These are phyloP conservation scores for Kodamaea alishanica DNA, from an alignment of 1,139 yeast genomes.

Conservation along the genomic window DNA sequence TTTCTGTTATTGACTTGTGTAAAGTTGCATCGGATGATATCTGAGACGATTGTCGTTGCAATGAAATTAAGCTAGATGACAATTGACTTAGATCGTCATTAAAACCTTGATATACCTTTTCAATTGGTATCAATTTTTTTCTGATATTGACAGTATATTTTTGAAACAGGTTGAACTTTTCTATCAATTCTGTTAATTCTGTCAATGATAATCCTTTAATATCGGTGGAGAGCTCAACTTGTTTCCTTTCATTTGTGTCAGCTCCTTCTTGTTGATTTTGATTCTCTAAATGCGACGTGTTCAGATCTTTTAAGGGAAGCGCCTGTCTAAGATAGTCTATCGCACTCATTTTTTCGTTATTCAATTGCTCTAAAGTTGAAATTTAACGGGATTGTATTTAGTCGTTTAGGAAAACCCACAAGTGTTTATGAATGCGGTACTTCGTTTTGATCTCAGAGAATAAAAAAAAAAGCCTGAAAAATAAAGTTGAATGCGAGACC, in stretches of 20 bases:
- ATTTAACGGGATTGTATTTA: not conserved
- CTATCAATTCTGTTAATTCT: constrained; percentile 12
- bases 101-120: constrained; percentile 46
- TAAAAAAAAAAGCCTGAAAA: not conserved
- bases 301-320: constrained; percentile 3
- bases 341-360: constrained; percentile 9
- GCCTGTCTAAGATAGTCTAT: constrained; percentile 3
- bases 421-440: too few species aligned
- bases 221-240: constrained; percentile 7
- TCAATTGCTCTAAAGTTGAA: constrained; percentile 1
- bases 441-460: constrained; percentile 1
- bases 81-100: constrained; percentile 54
- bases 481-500: not conserved
- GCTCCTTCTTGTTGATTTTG: not conserved
- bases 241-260: too few species aligned
- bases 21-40: constrained; percentile 38
- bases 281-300: not conserved
- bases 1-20: constrained; percentile 54
- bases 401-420: not conserved
- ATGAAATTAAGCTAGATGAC: constrained; percentile 55
- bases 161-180: constrained; percentile 32
- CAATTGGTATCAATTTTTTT: constrained; percentile 34
- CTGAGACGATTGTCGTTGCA: constrained; percentile 49
- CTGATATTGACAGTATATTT: constrained; percentile 36
- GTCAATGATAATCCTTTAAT: constrained; percentile 2